phyloP scores from a whole-genome alignment of 164 flowering plant genomes.

The Euptelea pleiosperma region DNA sequence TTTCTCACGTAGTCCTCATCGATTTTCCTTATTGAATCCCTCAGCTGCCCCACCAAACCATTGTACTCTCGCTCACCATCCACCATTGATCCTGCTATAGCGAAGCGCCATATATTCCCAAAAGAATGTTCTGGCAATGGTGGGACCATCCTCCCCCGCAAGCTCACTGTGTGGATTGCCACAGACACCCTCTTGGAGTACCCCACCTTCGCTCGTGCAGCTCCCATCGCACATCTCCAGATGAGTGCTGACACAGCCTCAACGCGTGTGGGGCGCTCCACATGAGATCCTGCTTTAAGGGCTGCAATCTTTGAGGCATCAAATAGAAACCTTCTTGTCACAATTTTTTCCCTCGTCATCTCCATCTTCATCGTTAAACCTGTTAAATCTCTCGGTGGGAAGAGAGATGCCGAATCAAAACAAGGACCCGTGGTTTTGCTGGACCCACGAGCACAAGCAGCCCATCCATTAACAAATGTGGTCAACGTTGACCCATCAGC shows the following conservation, averaged over 20 bases:
- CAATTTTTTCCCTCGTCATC: conserved; percentile 9
- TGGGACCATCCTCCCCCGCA: conserved; percentile 19
- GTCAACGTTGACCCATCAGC: conserved; percentile 35
- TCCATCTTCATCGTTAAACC: conserved; percentile 6
- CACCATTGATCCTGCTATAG: background rate
- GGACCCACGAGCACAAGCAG: conserved; percentile 23
- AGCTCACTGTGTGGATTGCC: conserved; percentile 14
- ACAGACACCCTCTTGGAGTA: background rate
- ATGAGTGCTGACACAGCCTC: conserved; percentile 25
- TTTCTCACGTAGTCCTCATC: background rate
- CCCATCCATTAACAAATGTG: conserved; percentile 44
- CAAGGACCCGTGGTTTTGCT: conserved; percentile 11
- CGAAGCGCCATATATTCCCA: conserved; percentile 13
- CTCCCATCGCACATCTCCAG: conserved; percentile 15
- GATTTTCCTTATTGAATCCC: background rate
- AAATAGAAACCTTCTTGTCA: conserved; percentile 25
- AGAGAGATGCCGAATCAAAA: conserved; percentile 23
- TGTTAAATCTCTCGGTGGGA: conserved; percentile 27
- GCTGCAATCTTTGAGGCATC: conserved; percentile 10
- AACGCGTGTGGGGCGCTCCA: background rate
- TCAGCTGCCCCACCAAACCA: background rate
- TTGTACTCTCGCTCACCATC: background rate
- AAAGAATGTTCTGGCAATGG: conserved; percentile 15
- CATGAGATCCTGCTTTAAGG: conserved; percentile 1
- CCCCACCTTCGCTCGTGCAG: background rate